phyloP scores from a whole-genome alignment of 495 filamentous ascomycete species.

The Penicillium cataractarum region DNA sequence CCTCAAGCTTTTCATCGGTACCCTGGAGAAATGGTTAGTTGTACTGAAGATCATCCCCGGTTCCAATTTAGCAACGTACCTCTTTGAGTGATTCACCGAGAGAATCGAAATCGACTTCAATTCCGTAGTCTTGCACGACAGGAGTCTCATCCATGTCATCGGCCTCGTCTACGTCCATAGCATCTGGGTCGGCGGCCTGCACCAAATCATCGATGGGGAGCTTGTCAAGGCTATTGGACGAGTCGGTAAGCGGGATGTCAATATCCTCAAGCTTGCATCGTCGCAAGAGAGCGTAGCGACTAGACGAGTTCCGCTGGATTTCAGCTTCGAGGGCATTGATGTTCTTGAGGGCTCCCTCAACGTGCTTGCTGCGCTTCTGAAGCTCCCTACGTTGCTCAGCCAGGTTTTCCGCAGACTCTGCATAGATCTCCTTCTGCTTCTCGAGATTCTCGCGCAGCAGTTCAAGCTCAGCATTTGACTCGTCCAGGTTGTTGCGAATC shows the following conservation, averaged over 20 bases:
- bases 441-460: conserved; percentile 72
- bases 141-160: conserved; percentile 43
- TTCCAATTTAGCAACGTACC: conserved; percentile 41
- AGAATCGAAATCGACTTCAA: conserved; percentile 85
- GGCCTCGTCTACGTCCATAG: conserved; percentile 86
- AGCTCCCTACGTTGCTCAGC: conserved; percentile 79
- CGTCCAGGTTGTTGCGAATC: conserved; percentile 73
- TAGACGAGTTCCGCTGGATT: conserved; percentile 79
- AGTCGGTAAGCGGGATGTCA: conserved; percentile 74
- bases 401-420: conserved; percentile 74
- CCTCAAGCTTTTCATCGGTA: conserved; percentile 71
- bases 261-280: conserved; percentile 94
- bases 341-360: conserved; percentile 76
- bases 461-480: conserved; percentile 75
- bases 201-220: conserved; percentile 85
- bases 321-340: conserved; percentile 79
- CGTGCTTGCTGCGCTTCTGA: conserved; percentile 77
- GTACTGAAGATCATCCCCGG: not conserved
- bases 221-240: conserved; percentile 74
- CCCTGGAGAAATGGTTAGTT: conserved; percentile 52
- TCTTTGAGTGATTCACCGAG: conserved; percentile 85
- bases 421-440: conserved; percentile 64
- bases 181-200: conserved; percentile 68
- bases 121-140: conserved; percentile 83
- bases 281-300: conserved; percentile 79